A percentile compares a stretch with the other conserved stretches of the same genome.
Conservation (phyloP, 441 rosid species). For the Euphorbia schlechtendalii region DNA sequence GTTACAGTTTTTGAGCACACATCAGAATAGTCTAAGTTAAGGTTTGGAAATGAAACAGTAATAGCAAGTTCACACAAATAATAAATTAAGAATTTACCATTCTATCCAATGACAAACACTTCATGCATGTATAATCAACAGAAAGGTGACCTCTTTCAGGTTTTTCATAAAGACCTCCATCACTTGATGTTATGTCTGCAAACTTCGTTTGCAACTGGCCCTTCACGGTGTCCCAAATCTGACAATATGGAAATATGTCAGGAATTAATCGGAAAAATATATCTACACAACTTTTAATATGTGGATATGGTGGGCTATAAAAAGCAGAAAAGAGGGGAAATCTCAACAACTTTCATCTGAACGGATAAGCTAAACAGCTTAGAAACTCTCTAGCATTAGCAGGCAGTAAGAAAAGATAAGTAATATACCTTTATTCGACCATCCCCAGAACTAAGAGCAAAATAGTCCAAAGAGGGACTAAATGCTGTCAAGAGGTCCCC, state of each 20-base stretch:
- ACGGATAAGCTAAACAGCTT: background rate
- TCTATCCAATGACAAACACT: conserved; percentile 60
- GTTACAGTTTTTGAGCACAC: conserved; percentile 6
- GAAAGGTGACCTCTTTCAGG: conserved; percentile 63
- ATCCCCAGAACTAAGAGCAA: conserved; percentile 72
- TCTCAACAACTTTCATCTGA: conserved; percentile 41
- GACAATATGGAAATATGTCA: conserved; percentile 1
- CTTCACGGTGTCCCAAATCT: conserved; percentile 82
- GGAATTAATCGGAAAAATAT: background rate
- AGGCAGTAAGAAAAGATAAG: background rate
- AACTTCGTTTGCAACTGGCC: conserved; percentile 82
- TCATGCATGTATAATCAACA: conserved; percentile 76
- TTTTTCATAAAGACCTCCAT: conserved; percentile 34
- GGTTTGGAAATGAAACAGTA: background rate
- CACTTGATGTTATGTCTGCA: conserved; percentile 51
- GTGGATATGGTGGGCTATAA: background rate
- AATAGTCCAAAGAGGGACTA: conserved; percentile 68
- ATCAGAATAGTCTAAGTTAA: conserved; percentile 9
- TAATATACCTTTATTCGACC: conserved; percentile 75
- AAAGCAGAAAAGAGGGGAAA: background rate
- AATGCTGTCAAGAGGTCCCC: conserved; percentile 65
- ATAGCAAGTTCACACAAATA: background rate
- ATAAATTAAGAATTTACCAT: conserved; percentile 33
- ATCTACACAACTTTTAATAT: background rate
- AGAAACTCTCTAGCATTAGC: background rate